Conservation (phyloP, 768 basidiomycete genomes). For the Hygrophorus russula region DNA sequence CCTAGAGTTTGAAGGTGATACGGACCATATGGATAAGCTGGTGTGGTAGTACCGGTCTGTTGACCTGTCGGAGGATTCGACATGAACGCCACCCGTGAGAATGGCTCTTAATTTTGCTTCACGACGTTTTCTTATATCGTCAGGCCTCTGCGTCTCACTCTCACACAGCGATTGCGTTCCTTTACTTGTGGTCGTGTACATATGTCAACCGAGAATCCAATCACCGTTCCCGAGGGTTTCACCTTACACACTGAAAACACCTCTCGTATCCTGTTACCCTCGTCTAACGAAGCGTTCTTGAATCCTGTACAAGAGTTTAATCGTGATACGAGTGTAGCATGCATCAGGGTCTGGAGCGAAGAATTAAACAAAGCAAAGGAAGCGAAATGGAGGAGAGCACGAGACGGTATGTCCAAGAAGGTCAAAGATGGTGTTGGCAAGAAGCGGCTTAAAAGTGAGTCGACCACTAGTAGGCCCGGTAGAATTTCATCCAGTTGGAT, state of each 20-base stretch:
- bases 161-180: not conserved
- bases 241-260: conserved; percentile 75
- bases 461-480: not conserved
- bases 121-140: no score
- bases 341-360: conserved; percentile 85
- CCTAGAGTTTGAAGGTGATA: conserved; percentile 40
- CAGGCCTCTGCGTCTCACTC: not conserved
- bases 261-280: conserved; percentile 61
- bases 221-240: conserved; percentile 58
- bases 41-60: conserved; percentile 25
- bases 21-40: conserved; percentile 56
- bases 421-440: conserved; percentile 23
- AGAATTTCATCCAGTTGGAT: not conserved
- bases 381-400: conserved; percentile 42
- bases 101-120: no score
- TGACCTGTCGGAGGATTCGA: conserved; percentile 5
- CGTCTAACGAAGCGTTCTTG: conserved; percentile 79
- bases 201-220: conserved; percentile 3
- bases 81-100: no score
- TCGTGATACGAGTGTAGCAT: conserved; percentile 84
- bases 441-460: conserved; percentile 34
- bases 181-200: not conserved
- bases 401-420: conserved; percentile 37
- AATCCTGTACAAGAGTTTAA: conserved; percentile 99
- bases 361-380: conserved; percentile 52